Percentiles rank a stretch among this genome's conserved stretches.
phyloP scores from a whole-genome alignment of 768 basidiomycete genomes.

The Kwoniella pini region DNA sequence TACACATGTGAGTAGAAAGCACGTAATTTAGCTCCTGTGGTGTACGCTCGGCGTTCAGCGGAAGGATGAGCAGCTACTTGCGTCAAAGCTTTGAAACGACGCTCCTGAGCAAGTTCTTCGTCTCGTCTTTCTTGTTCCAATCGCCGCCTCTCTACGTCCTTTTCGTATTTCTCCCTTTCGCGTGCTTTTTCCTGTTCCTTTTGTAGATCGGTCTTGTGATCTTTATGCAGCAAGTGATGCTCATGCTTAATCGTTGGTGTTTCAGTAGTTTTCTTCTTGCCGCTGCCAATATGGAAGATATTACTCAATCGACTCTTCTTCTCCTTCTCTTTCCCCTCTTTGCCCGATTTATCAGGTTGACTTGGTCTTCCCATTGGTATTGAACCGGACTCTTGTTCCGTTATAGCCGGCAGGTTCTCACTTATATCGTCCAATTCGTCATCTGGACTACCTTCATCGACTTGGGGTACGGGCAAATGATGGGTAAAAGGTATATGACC shows the following conservation, averaged over 20 bases:
- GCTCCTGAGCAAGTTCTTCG: constrained; percentile 46
- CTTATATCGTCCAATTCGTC: constrained; percentile 12
- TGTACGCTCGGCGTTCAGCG: constrained; percentile 33
- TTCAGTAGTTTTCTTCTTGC: constrained; percentile 11
- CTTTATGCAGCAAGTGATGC: neutral
- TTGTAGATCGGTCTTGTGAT: constrained; percentile 14
- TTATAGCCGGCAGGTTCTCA: neutral
- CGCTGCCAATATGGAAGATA: constrained; percentile 24
- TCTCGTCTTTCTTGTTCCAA: constrained; percentile 41
- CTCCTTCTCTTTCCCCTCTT: constrained; percentile 15
- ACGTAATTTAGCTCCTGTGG: constrained; percentile 33
- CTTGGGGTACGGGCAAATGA: constrained; percentile 26
- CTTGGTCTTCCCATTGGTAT: neutral
- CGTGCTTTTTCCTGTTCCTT: constrained; percentile 13
- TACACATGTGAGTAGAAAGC: constrained; percentile 43
- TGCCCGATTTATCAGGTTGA: neutral
- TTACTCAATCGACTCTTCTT: constrained; percentile 23
- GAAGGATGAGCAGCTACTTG: constrained; percentile 47
- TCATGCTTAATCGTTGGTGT: neutral
- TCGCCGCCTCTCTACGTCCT: constrained; percentile 25
- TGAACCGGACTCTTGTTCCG: neutral
- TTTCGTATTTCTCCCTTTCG: constrained; percentile 21
- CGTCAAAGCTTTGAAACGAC: constrained; percentile 36
- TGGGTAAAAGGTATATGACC: constrained; percentile 51
- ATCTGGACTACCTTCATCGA: constrained; percentile 25